These are phyloP conservation scores for Pezicula neosporulosa DNA, from an alignment of 2,329 filamentous ascomycete species.

Conservation along the genomic window DNA sequence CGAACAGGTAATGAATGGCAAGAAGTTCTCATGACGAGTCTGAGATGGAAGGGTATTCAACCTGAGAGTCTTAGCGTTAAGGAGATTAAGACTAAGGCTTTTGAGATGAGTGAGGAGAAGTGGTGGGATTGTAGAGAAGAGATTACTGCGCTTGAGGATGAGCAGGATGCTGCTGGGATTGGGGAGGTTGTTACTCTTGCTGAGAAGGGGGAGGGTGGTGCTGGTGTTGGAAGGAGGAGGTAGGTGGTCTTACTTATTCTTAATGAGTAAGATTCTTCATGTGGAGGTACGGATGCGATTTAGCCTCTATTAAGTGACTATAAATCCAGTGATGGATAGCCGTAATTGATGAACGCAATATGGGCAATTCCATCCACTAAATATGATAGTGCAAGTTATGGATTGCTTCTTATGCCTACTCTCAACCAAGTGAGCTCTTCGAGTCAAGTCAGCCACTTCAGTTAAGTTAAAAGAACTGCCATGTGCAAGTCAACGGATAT, in stretches of 20 bases:
- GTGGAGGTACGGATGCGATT: too few species aligned
- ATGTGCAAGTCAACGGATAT: too few species aligned
- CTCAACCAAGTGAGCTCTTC: too few species aligned
- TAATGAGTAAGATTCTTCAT: too few species aligned
- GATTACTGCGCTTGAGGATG: constrained; percentile 85
- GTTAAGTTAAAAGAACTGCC: too few species aligned
- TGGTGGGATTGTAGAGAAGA: constrained; percentile 99
- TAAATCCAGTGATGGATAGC: too few species aligned
- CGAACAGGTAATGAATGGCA: constrained; percentile 91
- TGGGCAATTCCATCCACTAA: too few species aligned
- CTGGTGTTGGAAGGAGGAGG: constrained; percentile 23
- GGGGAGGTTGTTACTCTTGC: constrained; percentile 88
- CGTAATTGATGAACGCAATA: too few species aligned
- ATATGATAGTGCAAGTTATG: too few species aligned
- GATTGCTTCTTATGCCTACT: too few species aligned
- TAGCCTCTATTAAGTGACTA: too few species aligned
- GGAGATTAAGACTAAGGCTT: constrained; percentile 88
- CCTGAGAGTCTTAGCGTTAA: constrained; percentile 73
- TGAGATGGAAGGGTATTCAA: constrained; percentile 65
- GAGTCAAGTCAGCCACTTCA: too few species aligned
- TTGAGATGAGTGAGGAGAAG: constrained; percentile 88
- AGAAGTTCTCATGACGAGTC: constrained; percentile 72
- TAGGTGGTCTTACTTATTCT: constrained; percentile 3
- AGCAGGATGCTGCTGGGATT: constrained; percentile 84
- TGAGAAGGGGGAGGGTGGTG: constrained; percentile 57